Evolutionary conservation across 192 early-diverging fungal genomes (phyloP).

Genomic region (Oehlia diaphana): DNA sequence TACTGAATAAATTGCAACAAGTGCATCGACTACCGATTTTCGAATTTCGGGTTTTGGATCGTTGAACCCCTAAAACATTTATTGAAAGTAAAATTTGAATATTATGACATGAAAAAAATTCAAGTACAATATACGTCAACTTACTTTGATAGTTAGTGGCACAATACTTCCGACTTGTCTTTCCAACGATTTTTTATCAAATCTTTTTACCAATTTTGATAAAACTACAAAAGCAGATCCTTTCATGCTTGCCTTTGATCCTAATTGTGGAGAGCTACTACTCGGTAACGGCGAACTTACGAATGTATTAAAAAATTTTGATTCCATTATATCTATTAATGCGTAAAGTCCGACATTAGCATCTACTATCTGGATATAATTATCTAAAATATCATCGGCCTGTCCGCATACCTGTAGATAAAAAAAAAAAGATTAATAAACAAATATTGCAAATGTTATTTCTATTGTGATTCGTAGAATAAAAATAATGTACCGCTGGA

Average conservation of each 20-base stretch:
- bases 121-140: not conserved
- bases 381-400: constrained; percentile 19
- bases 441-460: not conserved
- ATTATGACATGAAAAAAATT: not conserved
- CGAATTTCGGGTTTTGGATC: constrained; percentile 23
- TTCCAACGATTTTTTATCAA: constrained; percentile 23
- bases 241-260: not conserved
- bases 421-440: not conserved
- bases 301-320: constrained; percentile 5
- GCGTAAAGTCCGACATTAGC: constrained; percentile 15
- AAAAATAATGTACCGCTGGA: not conserved
- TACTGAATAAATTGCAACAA: constrained; percentile 26
- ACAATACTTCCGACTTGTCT: constrained; percentile 26
- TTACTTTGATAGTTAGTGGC: constrained; percentile 17
- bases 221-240: constrained; percentile 22
- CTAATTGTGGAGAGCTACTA: not conserved
- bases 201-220: constrained; percentile 22
- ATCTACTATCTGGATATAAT: constrained; percentile 18
- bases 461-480: not conserved
- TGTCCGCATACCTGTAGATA: constrained; percentile 4
- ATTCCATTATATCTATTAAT: constrained; percentile 30
- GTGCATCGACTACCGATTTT: constrained; percentile 25
- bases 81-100: not conserved
- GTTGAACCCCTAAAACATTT: constrained; percentile 11
- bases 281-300: not conserved